Evolutionary conservation across 805 yeast genomes (phyloP), one percentile per base, ranked within the genome.

Genomic region (Lipomyces spencermartinsiae): DNA sequence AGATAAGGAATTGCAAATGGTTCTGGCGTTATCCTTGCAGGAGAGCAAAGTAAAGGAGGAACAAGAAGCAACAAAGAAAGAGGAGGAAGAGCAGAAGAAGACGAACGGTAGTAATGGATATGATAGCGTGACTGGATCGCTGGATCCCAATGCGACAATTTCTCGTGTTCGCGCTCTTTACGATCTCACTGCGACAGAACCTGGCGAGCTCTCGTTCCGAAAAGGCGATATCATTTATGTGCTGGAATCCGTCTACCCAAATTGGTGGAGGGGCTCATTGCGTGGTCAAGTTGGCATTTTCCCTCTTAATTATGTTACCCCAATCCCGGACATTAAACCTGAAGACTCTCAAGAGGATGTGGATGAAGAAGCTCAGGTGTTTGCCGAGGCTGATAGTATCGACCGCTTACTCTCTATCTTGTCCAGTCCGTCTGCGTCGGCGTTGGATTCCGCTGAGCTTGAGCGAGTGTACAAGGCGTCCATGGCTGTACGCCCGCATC

Each of bases 261-360:
- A 94, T 76, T 94, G 99, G 99, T 91, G 97, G 89, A 85, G 92
- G 72, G 99, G 99, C 16, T 86, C 94, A 5, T 79, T 94, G 63
- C 83, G 85, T 65, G 97, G 97, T 0, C 84, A 84, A 64, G 83
- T 87, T 62, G 99, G 99, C 25, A 89, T 95, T 12, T 93, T 94
- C 78, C 99, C 99, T 0, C 84, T 91, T 67, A 94, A 94, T 77
- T 94, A 95, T 76, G 98, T 95, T 0, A 85, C 91, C 0, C 93
- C 93, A 1, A 80, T 93, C 4, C 85, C 88, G 0, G 89, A 87
- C 59, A 88, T 89, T 46, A 82, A 91, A 0, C 83, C 85, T 1
- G 83, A 84, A 59, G 93, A 93, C 71, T 69, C 89, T 3, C 78
- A 79, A 6, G 78, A 80, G 33, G 90, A 89, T 73, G 71, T 66